These are phyloP conservation scores for Pyrrhoderma noxium DNA, from an alignment of 1,284 basidiomycete genomes.

Conservation along the genomic window DNA sequence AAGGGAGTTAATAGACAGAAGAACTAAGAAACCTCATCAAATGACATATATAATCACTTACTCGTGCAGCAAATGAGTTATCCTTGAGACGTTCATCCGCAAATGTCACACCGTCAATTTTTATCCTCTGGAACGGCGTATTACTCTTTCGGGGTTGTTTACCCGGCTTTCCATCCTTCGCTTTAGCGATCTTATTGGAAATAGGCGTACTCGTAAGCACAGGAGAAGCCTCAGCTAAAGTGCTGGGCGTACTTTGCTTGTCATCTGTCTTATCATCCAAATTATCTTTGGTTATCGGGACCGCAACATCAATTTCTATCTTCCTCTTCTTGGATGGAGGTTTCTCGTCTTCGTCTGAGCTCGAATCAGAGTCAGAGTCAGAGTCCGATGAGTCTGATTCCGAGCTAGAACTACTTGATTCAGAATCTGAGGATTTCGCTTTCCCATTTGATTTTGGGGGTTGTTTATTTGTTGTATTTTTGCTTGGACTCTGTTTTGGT, in stretches of 20 bases:
- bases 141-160: constrained; percentile 39
- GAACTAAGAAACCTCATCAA: constrained; percentile 6
- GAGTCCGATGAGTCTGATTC: constrained; percentile 1
- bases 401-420: constrained; percentile 1
- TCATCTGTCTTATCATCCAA: neutral
- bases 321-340: constrained; percentile 50
- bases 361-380: constrained; percentile 3
- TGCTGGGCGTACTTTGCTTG: constrained; percentile 15
- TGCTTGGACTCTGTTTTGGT: neutral
- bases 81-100: constrained; percentile 58
- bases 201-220: constrained; percentile 8
- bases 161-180: constrained; percentile 22
- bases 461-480: neutral
- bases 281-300: constrained; percentile 15
- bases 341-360: constrained; percentile 15
- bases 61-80: constrained; percentile 82
- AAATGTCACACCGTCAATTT: constrained; percentile 55
- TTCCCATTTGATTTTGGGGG: neutral
- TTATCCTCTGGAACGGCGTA: constrained; percentile 78
- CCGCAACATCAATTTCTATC: constrained; percentile 45
- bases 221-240: constrained; percentile 7
- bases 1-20: constrained; percentile 8
- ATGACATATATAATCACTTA: constrained; percentile 28
- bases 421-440: neutral
- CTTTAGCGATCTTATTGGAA: neutral